A percentile compares a stretch with the other conserved stretches of the same genome.
Conservation (phyloP, 2,329 filamentous ascomycete species). For the Trichoderma hamatum region DNA sequence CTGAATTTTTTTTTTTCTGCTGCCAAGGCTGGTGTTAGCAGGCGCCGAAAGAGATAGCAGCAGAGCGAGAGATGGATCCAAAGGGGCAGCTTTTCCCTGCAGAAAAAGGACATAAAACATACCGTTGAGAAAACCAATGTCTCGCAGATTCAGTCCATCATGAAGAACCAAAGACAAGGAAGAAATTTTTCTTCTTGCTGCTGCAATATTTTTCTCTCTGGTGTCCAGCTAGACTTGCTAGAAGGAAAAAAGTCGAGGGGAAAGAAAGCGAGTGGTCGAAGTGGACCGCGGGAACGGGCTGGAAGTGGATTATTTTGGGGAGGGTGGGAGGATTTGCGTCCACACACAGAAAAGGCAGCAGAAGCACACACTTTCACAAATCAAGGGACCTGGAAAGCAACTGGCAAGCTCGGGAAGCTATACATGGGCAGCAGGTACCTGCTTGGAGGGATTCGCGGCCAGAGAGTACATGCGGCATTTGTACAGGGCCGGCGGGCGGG, state of each 20-base stretch:
- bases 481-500: conserved; percentile 4
- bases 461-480: conserved; percentile 1
- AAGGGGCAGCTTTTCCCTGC: conserved; percentile 9
- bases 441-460: not conserved
- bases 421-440: not conserved
- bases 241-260: conserved; percentile 26
- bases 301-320: conserved; percentile 16
- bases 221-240: not conserved
- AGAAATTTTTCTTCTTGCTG: not conserved
- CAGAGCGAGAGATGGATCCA: not conserved
- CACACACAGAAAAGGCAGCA: conserved; percentile 14
- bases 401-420: not conserved
- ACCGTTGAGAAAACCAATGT: not conserved
- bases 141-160: not conserved
- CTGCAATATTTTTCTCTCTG: conserved; percentile 5
- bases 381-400: not conserved
- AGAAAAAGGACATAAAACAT: not conserved
- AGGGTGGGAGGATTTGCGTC: conserved; percentile 6
- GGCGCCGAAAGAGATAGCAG: not conserved
- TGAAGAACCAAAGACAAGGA: not conserved
- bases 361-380: conserved; percentile 14
- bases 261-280: conserved; percentile 25
- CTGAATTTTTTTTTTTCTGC: not conserved
- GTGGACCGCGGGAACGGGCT: conserved; percentile 25
- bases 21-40: not conserved